Conservation (phyloP, 345 rosid species). For the Citrus cavaleriei region DNA sequence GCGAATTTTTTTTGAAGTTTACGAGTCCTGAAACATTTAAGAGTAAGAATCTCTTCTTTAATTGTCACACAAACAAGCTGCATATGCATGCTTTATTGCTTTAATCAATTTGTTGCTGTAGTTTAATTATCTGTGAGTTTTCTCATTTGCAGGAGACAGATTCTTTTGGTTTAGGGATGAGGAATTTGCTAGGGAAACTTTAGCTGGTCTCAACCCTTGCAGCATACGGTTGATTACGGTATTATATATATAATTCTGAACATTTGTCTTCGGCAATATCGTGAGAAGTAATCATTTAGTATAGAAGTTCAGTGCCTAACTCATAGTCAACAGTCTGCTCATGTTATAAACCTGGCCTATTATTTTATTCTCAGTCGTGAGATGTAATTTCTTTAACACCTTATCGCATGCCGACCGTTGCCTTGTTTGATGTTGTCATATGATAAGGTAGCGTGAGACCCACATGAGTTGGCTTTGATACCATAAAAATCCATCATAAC, state of each 20-base stretch:
- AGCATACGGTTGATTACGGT: constrained; percentile 56
- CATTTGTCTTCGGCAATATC: no score
- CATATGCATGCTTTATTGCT: not conserved
- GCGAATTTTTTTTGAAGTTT: not conserved
- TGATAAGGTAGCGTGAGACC: not conserved
- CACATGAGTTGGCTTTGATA: no score
- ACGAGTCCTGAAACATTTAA: not conserved
- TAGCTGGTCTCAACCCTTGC: constrained; percentile 75
- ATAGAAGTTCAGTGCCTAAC: not conserved
- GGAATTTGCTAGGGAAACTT: constrained; percentile 75
- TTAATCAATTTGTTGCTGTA: no score
- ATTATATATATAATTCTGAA: constrained; percentile 3
- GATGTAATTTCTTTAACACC: no score
- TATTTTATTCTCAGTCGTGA: no score
- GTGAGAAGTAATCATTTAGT: not conserved
- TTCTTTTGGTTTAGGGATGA: constrained; percentile 81
- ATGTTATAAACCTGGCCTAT: not conserved
- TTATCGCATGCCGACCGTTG: no score
- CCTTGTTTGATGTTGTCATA: no score
- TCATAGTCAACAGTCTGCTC: not conserved
- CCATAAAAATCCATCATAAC: no score
- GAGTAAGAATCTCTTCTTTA: not conserved
- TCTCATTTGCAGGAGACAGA: constrained; percentile 44
- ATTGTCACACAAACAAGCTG: not conserved
- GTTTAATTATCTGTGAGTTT: no score